Conservation (phyloP, 2,329 filamentous ascomycete species). For the Penicillium sumatraense region DNA sequence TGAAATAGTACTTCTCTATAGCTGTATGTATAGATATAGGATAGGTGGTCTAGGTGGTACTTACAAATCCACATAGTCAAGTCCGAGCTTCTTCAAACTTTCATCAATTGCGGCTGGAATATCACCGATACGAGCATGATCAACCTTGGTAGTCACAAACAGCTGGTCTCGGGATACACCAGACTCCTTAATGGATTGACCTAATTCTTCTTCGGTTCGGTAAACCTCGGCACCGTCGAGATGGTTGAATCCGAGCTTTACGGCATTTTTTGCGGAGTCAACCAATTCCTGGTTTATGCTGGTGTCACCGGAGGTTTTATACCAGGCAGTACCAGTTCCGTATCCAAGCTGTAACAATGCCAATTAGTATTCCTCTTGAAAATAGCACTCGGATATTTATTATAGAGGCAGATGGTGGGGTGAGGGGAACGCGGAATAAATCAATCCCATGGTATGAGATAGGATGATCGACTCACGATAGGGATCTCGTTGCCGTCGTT, state of each 20-base stretch:
- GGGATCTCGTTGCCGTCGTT: slow-evolving; percentile 62
- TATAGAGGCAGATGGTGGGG: neutral
- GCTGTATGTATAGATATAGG: too few relatives aligned
- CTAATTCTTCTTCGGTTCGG: slow-evolving; percentile 54
- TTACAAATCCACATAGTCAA: slow-evolving; percentile 67
- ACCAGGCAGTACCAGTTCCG: slow-evolving; percentile 69
- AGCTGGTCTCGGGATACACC: slow-evolving; percentile 52
- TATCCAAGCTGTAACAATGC: slow-evolving; percentile 56
- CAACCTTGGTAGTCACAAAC: slow-evolving; percentile 63
- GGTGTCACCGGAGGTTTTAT: slow-evolving; percentile 55
- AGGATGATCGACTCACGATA: slow-evolving; percentile 47
- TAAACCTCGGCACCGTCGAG: slow-evolving; percentile 67
- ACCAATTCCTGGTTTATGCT: slow-evolving; percentile 59
- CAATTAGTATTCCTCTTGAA: too few relatives aligned
- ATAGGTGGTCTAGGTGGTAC: too few relatives aligned
- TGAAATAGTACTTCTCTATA: too few relatives aligned
- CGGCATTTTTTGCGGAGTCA: slow-evolving; percentile 61
- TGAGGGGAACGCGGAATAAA: too few relatives aligned
- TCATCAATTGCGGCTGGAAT: slow-evolving; percentile 60
- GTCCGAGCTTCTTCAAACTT: slow-evolving; percentile 63
- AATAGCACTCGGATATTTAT: neutral
- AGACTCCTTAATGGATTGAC: slow-evolving; percentile 53
- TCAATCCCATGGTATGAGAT: too few relatives aligned
- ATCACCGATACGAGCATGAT: slow-evolving; percentile 54
- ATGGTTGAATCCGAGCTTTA: slow-evolving; percentile 64